Evolutionary conservation across 345 rosid genomes (phyloP), one percentile per base, ranked within the genome.

Genomic region (Dipteronia dyeriana): DNA sequence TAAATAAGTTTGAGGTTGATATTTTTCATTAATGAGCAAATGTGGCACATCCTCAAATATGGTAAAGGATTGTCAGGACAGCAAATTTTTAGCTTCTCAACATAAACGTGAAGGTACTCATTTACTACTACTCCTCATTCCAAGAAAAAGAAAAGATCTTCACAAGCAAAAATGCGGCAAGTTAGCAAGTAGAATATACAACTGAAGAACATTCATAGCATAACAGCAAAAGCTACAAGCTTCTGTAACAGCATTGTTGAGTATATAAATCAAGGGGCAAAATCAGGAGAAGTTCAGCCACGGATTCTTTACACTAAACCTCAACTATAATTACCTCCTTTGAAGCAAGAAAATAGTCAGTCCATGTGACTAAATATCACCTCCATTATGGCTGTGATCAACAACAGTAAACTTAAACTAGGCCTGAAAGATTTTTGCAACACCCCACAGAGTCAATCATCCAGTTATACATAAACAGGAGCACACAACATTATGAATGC

Each of bases 61-160:
- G 73, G 73, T n/a, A n/a, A 51, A 66, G 20, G 14, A 76, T 38
- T 67, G 39, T 23, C 66, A 67, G 22, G 66, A 39, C 22, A 66
- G 25, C 29, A 51, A 13, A 20, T 23, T 10, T 75, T 49, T 11
- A 66, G 54, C 53, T 38, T 56, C 66, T 76, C 16, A 25, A 66
- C 25, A 76, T 25, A 68, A 23, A 8, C 31, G 12, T 5, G 12
- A 0, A 38, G 62, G 34, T 22, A 57, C 66, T 53, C 20, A 66
- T 31, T 60, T 6, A 34, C 31, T 6, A 34, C 31, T 14, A 66
- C 31, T 2, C 3, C 14, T 49, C 71, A 51, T 20, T 22, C 65
- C 13, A 38, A 63, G 0, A 65, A 12, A 31, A 9, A 31, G 38
- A 31, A 31, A 31, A 31, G 26, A 72, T 34, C 13, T 17, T 41